Evolutionary conservation across 306 rosid genomes (phyloP).

Genomic region (Gleditsia sinensis): DNA sequence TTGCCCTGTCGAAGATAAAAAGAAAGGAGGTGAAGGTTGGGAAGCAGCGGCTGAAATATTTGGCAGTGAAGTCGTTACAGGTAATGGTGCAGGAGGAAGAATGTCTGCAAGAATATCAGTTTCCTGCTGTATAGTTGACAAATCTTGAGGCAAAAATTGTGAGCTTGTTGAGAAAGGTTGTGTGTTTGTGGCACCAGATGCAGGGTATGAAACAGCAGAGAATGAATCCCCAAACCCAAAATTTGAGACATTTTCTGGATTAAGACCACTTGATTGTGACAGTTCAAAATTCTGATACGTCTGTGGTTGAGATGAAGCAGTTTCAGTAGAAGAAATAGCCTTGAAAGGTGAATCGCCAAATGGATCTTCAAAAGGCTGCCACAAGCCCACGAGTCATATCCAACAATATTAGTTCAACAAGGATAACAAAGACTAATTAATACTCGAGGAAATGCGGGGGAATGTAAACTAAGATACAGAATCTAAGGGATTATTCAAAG

Average conservation of each 20-base stretch:
- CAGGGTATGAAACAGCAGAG: slow-evolving; percentile 52
- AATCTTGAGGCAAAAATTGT: slow-evolving; percentile 49
- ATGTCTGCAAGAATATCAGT: slow-evolving; percentile 76
- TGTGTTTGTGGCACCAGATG: slow-evolving; percentile 35
- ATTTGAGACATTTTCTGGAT: slow-evolving; percentile 48
- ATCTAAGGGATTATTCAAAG: slow-evolving; percentile 13
- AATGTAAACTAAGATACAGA: not conserved
- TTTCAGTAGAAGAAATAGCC: slow-evolving; percentile 64
- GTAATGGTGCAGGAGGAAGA: slow-evolving; percentile 69
- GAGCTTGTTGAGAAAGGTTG: slow-evolving; percentile 47
- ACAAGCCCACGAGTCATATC: slow-evolving; percentile 36
- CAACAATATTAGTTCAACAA: slow-evolving; percentile 27
- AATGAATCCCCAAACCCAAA: slow-evolving; percentile 62
- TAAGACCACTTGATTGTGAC: slow-evolving; percentile 43
- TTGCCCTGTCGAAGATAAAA: slow-evolving; percentile 31
- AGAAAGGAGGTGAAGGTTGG: slow-evolving; percentile 38
- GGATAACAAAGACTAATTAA: not conserved
- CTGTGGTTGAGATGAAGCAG: slow-evolving; percentile 55
- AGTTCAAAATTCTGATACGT: slow-evolving; percentile 44
- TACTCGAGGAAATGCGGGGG: not conserved
- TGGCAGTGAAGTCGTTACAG: slow-evolving; percentile 48
- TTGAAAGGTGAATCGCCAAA: slow-evolving; percentile 91
- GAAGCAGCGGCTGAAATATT: slow-evolving; percentile 42
- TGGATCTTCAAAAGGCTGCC: slow-evolving; percentile 82
- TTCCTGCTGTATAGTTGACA: slow-evolving; percentile 49